phyloP scores from a whole-genome alignment of 2,329 filamentous ascomycete species.

The Ophiostoma sp. region DNA sequence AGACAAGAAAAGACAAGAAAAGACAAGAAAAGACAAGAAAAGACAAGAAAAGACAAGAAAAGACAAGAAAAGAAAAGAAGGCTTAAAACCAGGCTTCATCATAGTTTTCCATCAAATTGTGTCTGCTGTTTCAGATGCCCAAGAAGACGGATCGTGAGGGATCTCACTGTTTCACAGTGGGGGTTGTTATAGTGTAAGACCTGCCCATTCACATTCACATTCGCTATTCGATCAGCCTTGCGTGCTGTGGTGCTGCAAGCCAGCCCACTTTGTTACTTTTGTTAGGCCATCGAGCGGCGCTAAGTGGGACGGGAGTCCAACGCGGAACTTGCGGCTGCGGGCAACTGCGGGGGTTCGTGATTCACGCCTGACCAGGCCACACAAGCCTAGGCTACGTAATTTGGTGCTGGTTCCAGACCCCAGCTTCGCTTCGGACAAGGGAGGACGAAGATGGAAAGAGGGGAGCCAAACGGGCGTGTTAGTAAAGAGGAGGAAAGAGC shows the following conservation, averaged over 20 bases:
- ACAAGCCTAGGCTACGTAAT: background rate
- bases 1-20: too few relatives aligned
- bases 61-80: too few relatives aligned
- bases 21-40: too few relatives aligned
- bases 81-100: too few relatives aligned
- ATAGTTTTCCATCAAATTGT: too few relatives aligned
- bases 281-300: background rate
- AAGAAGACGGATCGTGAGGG: background rate
- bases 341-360: background rate
- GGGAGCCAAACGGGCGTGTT: background rate
- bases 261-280: constrained; percentile 4
- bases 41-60: too few relatives aligned
- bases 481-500: background rate
- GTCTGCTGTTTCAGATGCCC: too few relatives aligned
- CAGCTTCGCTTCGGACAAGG: background rate
- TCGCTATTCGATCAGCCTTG: background rate
- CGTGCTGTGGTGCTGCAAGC: background rate
- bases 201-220: background rate
- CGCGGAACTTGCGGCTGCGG: constrained; percentile 6
- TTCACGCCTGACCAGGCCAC: background rate
- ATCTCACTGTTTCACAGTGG: background rate
- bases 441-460: constrained; percentile 1
- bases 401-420: background rate
- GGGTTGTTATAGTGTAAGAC: background rate
- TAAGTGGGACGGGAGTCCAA: background rate